Evolutionary conservation across 768 basidiomycete species (phyloP), one percentile per base, ranked within the genome.

Genomic region (Kwoniella botswanensis): DNA sequence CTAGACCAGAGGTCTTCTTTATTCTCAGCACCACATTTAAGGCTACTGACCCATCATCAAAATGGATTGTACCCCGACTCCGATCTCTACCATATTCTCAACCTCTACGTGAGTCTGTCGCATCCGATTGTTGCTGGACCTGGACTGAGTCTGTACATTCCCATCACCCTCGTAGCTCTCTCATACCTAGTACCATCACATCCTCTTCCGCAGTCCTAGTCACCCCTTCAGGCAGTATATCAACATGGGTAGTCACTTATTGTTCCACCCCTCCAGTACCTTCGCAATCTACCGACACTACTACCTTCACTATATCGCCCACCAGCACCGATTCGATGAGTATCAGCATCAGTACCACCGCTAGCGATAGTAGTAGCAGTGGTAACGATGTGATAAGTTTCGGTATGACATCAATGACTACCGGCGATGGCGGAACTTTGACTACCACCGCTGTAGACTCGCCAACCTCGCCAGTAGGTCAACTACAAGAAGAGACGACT

Each of bases 21-120:
- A 35, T 35, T 6, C 7, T 35, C 1, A 35, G 35, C 7, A 35
- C 46, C 46, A 50, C 46, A 6, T 18, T 15, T 6, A 50, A 50
- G 4, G 46, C 46, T 15, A 18, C 13, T 15, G 18, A 6, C 12
- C 18, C 46, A 50, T 50, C 46, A 50, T 18, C 55, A 60, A 46
- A 43, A 72, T 72, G 71, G 46, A 68, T 15, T 74, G 73, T 61
- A 29, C 22, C 15, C 68, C 74, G 7, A 70, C 74, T 2, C 71
- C 74, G 1, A 73, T 68, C 22, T 67, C 67, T 42, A 75, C 74
- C 10, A 17, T 70, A 9, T 75, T 71, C 24, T 41, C 71, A 10
- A 68, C 71, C 2, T 63, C 68, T 2, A 75, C 65, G 74, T 75
- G 67, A 72, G 71, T 71, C n/a, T 4, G 9, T 18, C 21, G 18